A percentile compares a stretch with the other conserved stretches of the same genome.
These are phyloP conservation scores for Akanthomyces dipterigenus DNA, from an alignment of 2,329 filamentous ascomycete species.

Conservation along the genomic window DNA sequence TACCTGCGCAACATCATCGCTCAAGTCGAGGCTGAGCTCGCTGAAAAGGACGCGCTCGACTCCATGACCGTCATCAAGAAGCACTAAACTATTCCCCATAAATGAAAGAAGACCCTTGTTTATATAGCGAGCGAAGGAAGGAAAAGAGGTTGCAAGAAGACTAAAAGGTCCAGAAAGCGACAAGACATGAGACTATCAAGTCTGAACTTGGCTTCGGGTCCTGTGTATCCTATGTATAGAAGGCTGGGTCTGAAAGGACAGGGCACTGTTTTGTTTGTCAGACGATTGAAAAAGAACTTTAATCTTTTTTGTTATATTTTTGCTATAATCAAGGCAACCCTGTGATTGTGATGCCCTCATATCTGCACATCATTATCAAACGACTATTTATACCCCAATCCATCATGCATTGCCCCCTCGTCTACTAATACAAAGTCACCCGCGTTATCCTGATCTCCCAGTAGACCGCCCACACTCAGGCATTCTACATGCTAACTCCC, in stretches of 20 bases:
- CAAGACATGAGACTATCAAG: background rate
- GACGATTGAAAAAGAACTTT: background rate
- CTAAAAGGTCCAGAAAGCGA: background rate
- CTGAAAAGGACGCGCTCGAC: constrained; percentile 48
- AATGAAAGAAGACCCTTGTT: background rate
- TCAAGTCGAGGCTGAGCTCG: constrained; percentile 42
- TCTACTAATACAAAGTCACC: background rate
- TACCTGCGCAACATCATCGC: constrained; percentile 49
- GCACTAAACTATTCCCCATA: constrained; percentile 29
- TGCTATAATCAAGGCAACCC: no score
- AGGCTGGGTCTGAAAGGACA: constrained; percentile 18
- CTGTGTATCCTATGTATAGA: constrained; percentile 31
- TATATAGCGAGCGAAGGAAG: background rate
- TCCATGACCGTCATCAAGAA: constrained; percentile 43
- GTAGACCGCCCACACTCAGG: background rate
- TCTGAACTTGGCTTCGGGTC: background rate
- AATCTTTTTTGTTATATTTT: background rate
- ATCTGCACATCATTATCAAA: background rate
- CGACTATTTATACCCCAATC: background rate
- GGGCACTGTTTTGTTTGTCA: background rate
- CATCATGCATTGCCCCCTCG: background rate
- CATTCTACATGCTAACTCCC: background rate
- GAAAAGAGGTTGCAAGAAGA: background rate
- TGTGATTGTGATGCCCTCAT: background rate
- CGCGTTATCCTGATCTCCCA: background rate